Evolutionary conservation across 2,329 filamentous ascomycete genomes (phyloP).

Genomic region (Eutypella sp.): DNA sequence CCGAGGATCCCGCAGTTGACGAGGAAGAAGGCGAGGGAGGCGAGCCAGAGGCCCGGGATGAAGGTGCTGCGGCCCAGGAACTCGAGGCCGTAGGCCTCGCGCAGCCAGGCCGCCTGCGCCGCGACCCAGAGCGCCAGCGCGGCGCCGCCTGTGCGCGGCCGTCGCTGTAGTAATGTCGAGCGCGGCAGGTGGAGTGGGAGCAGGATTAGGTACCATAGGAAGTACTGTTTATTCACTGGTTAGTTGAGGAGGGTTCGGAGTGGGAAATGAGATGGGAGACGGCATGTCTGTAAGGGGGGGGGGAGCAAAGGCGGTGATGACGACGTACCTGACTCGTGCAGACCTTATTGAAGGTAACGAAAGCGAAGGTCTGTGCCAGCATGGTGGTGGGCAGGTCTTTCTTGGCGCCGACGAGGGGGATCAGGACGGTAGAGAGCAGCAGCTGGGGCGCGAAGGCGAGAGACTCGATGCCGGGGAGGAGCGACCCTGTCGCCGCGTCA

Average conservation of each 20-base stretch:
- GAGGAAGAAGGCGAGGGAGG: conserved; percentile 73
- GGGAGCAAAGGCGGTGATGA: neutral
- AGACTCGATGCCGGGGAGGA: conserved; percentile 65
- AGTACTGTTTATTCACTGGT: conserved; percentile 61
- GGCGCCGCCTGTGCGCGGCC: conserved; percentile 51
- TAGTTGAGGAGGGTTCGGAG: neutral
- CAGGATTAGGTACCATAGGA: conserved; percentile 96
- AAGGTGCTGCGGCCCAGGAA: conserved; percentile 81
- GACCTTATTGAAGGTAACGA: conserved; percentile 97
- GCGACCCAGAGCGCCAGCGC: conserved; percentile 70
- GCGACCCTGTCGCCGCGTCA: too few species aligned
- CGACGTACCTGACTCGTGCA: conserved; percentile 85
- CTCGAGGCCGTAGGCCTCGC: conserved; percentile 70
- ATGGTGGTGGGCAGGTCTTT: conserved; percentile 77
- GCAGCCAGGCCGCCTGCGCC: conserved; percentile 71
- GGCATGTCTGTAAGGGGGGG: neutral
- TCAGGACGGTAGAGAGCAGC: conserved; percentile 68
- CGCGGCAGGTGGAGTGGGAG: conserved; percentile 83
- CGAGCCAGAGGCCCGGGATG: conserved; percentile 73
- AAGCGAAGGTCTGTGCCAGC: conserved; percentile 94
- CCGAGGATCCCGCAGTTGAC: conserved; percentile 86
- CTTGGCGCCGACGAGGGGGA: conserved; percentile 74
- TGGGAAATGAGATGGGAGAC: neutral
- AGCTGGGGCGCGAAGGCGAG: conserved; percentile 88
- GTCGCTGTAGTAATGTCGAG: conserved; percentile 64